Evolutionary conservation across 441 rosid genomes (phyloP), one percentile per base, ranked within the genome.

Genomic region (Capsella rubella): DNA sequence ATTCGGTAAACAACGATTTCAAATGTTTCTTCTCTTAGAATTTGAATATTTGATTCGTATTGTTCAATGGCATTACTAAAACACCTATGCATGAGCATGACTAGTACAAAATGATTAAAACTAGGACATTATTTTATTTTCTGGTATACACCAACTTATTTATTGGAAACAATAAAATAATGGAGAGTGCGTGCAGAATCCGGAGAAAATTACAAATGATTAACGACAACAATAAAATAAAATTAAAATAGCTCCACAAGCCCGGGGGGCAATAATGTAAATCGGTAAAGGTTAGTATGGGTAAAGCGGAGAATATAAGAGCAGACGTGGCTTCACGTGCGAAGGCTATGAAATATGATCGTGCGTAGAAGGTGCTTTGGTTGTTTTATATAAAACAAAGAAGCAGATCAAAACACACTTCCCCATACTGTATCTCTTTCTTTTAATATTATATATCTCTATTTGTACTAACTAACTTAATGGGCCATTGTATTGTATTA

Each of bases 271-370:
- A 65, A n/a, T 16, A 50, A 2, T 15, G 64, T 57, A 32, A 57
- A 2, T 9, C 6, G 0, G 13, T 6, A 11, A 49, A 64, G 55
- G 76, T 4, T 65, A 71, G 29, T 71, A 45, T 57, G 2, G 64
- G 62, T 21, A 64, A 32, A 76, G n/a, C 28, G 55, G 25, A 21
- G 2, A 47, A 47, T 47, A 47, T 39, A 56, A 55, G 14, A 71
- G 43, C 58, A 66, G 73, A 77, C 80, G 80, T 72, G 77, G 77
- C 73, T 34, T 59, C 80, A 72, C 73, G 77, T 77, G 80, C 69
- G 25, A 21, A 21, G 25, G 25, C 25, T 21, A 21, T 51, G n/a
- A 34, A 46, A 25, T 64, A 43, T 59, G 80, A 77, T 77, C 77
- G 80, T 66, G 77, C 80, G 37, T 13, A 27, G 67, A 65, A 77